Conservation (phyloP, 495 filamentous ascomycete genomes). For the Stereocaulon alpinum region DNA sequence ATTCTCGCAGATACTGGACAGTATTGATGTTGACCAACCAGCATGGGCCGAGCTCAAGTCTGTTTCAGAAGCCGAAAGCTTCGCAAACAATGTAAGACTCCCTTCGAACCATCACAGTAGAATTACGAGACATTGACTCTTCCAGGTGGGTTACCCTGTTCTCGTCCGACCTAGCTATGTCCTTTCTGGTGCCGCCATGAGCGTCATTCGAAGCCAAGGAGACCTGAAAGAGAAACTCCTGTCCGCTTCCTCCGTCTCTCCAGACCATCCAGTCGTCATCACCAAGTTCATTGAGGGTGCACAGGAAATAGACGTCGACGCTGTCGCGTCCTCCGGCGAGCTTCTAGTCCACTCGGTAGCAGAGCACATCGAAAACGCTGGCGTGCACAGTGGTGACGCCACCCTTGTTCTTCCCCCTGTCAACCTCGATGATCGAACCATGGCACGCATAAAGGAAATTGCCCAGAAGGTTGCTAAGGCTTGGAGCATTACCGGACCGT, state of each 20-base stretch:
- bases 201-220: slow-evolving; percentile 78
- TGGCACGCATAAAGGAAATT: slow-evolving; percentile 85
- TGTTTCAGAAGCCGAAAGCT: slow-evolving; percentile 72
- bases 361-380: slow-evolving; percentile 92
- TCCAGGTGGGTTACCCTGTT: slow-evolving; percentile 72
- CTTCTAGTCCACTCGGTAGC: slow-evolving; percentile 88
- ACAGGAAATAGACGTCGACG: slow-evolving; percentile 96
- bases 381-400: slow-evolving; percentile 94
- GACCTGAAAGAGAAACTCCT: slow-evolving; percentile 83
- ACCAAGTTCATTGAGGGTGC: slow-evolving; percentile 97
- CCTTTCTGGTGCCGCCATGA: slow-evolving; percentile 95
- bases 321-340: slow-evolving; percentile 76
- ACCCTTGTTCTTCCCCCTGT: slow-evolving; percentile 82
- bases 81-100: slow-evolving; percentile 48
- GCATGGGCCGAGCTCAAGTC: slow-evolving; percentile 93
- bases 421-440: slow-evolving; percentile 60
- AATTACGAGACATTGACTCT: background rate
- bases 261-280: slow-evolving; percentile 94
- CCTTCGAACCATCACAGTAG: no score
- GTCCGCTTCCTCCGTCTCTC: slow-evolving; percentile 83
- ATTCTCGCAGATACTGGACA: slow-evolving; percentile 93
- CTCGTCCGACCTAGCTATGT: slow-evolving; percentile 93
- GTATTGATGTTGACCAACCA: slow-evolving; percentile 92
- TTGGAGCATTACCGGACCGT: slow-evolving; percentile 92
- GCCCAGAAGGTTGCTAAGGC: slow-evolving; percentile 93